Evolutionary conservation across 352 stramenopile genomes (phyloP).

Genomic region (Phytophthora niederhauseri): DNA sequence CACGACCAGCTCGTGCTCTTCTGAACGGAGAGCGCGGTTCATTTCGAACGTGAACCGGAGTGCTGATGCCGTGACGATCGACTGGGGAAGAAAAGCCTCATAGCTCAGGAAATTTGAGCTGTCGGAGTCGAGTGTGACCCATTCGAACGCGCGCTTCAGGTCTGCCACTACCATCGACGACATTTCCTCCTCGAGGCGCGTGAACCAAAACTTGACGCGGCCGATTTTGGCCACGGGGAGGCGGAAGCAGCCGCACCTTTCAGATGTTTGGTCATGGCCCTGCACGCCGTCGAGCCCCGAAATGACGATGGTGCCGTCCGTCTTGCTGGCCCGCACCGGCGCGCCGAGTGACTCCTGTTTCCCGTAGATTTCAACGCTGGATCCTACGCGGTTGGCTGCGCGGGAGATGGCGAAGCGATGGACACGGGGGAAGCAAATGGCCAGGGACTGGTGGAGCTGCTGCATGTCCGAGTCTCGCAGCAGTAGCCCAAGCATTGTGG

Average conservation of each 20-base stretch:
- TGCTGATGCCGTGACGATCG: constrained; percentile 23
- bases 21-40: constrained; percentile 15
- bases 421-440: constrained; percentile 48
- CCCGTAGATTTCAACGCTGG: constrained; percentile 27
- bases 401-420: constrained; percentile 37
- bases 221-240: constrained; percentile 71
- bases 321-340: constrained; percentile 14
- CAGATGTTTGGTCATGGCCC: not conserved
- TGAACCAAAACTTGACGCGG: constrained; percentile 69
- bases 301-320: constrained; percentile 29
- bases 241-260: constrained; percentile 23
- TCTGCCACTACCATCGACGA: constrained; percentile 46
- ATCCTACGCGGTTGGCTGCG: constrained; percentile 21
- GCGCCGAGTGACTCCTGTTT: constrained; percentile 13
- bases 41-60: constrained; percentile 49
- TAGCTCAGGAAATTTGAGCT: not conserved
- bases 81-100: constrained; percentile 38
- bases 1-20: not conserved
- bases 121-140: constrained; percentile 12
- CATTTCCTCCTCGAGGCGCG: constrained; percentile 67
- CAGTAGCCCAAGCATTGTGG: constrained; percentile 44
- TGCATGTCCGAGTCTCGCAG: constrained; percentile 45
- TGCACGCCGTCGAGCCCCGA: constrained; percentile 25
- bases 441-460: constrained; percentile 36
- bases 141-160: constrained; percentile 37